Evolutionary conservation across 2,329 filamentous ascomycete species (phyloP), one percentile per base, ranked within the genome.

Genomic region (Capronia epimyces): DNA sequence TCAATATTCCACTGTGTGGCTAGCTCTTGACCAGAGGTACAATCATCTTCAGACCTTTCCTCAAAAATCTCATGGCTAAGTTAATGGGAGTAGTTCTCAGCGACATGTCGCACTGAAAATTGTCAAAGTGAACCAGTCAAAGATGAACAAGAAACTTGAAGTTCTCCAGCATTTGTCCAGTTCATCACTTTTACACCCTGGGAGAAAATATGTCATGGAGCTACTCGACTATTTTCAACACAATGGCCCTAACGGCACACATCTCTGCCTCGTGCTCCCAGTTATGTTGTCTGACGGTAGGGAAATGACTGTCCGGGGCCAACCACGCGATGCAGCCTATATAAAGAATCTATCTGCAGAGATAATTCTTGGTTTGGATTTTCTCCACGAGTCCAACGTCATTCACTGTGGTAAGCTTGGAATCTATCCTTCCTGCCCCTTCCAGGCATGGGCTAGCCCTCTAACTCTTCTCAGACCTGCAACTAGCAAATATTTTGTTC

Each of bases 1-100:
- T 10, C 62, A 63, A 2, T 69, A 65, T 54, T 72, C 69, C 3
- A 73, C 68, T 1, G 64, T 71, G 40, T 74, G 68, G 68, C 60
- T 72, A 43, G 67, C 69, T 5, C 64, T 53, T 3, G 69, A 74
- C 44, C 31, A 37, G 27, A 22, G 16, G 50, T 43, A 70, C 2
- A 75, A 56, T 78, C 32, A 15, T 1, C 25, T 61, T 50, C 32
- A 13, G 32, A 37, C 6, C 22, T 2, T 40, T 27, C 18, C 29
- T 41, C 10, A 29, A 31, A 8, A 22, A 32, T 34, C 8, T 9
- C 5, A 10, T 25, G 21, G 18, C 8, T 16, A 29, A 27, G n/a
- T 43, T 16, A 32, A 34, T 27, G 22, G n/a, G 13, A 29, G n/a
- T 9, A 41, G 45, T n/a, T n/a, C 15, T 18, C 16, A 41, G 18